These are phyloP conservation scores for Tulasnella sp. DNA, from an alignment of 768 basidiomycete species.

Conservation along the genomic window DNA sequence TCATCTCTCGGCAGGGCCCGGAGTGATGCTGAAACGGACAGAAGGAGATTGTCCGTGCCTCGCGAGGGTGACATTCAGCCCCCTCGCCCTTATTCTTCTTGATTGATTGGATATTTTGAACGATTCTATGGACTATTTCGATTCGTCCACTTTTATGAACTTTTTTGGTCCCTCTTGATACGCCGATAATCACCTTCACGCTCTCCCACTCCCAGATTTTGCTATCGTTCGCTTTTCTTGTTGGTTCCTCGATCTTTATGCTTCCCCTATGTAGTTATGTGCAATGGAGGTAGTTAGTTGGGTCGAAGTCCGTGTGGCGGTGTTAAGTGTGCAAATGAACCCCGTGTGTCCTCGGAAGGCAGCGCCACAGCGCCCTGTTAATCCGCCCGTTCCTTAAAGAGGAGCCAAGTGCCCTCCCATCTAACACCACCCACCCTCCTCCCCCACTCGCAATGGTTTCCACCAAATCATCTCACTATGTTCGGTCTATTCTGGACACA, in stretches of 20 bases:
- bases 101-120: not conserved
- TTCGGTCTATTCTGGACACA: slow-evolving; percentile 77
- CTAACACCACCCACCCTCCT: slow-evolving; percentile 6
- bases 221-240: not conserved
- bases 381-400: not conserved
- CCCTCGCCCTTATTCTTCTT: not conserved
- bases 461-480: slow-evolving; percentile 17
- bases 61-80: slow-evolving; percentile 5
- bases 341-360: not conserved
- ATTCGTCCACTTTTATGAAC: not conserved
- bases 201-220: not conserved
- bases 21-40: slow-evolving; percentile 5
- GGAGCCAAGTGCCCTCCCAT: not conserved
- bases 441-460: slow-evolving; percentile 7
- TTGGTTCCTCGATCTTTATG: slow-evolving; percentile 9
- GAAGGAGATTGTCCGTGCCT: not conserved
- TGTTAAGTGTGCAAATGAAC: slow-evolving; percentile 13
- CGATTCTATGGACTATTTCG: not conserved
- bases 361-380: not conserved
- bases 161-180: not conserved
- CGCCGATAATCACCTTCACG: not conserved
- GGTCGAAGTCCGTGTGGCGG: not conserved
- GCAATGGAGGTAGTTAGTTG: slow-evolving; percentile 11
- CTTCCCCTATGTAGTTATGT: slow-evolving; percentile 11
- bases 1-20: slow-evolving; percentile 9